A percentile compares a stretch with the other conserved stretches of the same genome.
These are phyloP conservation scores for Fusarium sp. DNA, from an alignment of 2,329 filamentous ascomycete species.

Conservation along the genomic window DNA sequence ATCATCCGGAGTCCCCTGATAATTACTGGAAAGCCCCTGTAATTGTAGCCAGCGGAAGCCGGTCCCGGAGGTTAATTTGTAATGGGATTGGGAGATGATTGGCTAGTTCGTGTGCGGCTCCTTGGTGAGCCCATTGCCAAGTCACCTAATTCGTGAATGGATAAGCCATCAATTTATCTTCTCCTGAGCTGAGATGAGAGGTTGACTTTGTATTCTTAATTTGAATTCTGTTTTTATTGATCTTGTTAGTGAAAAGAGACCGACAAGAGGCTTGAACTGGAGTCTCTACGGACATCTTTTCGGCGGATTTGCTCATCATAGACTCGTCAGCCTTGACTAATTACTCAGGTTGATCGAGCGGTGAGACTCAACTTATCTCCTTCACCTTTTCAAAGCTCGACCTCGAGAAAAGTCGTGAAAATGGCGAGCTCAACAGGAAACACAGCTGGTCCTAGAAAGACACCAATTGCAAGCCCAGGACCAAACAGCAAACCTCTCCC, in stretches of 20 bases:
- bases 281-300: not conserved
- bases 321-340: constrained; percentile 13
- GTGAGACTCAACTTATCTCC: constrained; percentile 26
- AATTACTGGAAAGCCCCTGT: constrained; percentile 18
- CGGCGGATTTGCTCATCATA: not conserved
- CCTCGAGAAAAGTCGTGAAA: not conserved
- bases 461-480: constrained; percentile 67
- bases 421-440: constrained; percentile 35
- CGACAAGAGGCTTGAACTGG: not conserved
- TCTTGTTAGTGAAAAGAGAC: not conserved
- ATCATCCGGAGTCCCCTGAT: constrained; percentile 9
- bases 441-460: constrained; percentile 51
- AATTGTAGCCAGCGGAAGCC: constrained; percentile 17
- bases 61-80: constrained; percentile 3
- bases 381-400: not conserved
- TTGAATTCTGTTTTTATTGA: not conserved
- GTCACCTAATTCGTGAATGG: constrained; percentile 8
- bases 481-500: constrained; percentile 66
- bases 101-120: constrained; percentile 14
- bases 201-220: not conserved
- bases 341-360: constrained; percentile 23
- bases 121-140: constrained; percentile 29
- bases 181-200: constrained; percentile 16
- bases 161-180: constrained; percentile 18
- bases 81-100: not conserved